Conservation (phyloP, 306 rosid species). For the Quercus robur region DNA sequence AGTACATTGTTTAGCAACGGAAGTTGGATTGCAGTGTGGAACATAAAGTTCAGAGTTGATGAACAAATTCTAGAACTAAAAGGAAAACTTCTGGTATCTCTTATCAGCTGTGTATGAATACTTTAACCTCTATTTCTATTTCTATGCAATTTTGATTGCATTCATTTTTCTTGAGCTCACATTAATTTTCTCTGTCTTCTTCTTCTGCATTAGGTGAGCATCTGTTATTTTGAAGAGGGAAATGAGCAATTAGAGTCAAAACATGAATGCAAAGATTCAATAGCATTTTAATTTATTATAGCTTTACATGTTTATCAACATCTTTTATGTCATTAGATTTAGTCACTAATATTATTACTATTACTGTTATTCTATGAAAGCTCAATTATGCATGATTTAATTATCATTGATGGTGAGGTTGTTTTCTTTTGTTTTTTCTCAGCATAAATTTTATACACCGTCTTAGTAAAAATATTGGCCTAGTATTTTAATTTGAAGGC, state of each 20-base stretch:
- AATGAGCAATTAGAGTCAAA: slow-evolving; percentile 92
- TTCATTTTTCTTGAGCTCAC: too few species aligned
- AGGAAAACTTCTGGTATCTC: too few species aligned
- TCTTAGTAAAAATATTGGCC: too few species aligned
- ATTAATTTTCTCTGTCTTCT: neutral
- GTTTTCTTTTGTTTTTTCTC: neutral
- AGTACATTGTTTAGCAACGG: too few species aligned
- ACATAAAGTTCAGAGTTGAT: too few species aligned
- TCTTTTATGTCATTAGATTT: neutral
- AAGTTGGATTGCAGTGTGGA: too few species aligned
- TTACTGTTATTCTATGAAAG: neutral
- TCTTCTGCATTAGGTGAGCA: slow-evolving; percentile 64
- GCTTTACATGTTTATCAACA: slow-evolving; percentile 2
- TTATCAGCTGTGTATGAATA: too few species aligned
- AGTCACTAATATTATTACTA: neutral
- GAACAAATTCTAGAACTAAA: too few species aligned
- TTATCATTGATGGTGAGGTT: neutral
- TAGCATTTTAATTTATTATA: slow-evolving; percentile 2
- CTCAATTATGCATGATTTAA: neutral
- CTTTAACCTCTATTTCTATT: too few species aligned
- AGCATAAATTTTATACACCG: too few species aligned
- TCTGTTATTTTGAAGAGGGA: slow-evolving; percentile 95
- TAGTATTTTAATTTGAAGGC: neutral
- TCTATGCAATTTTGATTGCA: too few species aligned
- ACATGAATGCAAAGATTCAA: too few species aligned